Percentiles rank a stretch among this genome's conserved stretches.
Evolutionary conservation across 371 early-diverging fungal species (phyloP).

Genomic region (Lichtheimia ramosa): DNA sequence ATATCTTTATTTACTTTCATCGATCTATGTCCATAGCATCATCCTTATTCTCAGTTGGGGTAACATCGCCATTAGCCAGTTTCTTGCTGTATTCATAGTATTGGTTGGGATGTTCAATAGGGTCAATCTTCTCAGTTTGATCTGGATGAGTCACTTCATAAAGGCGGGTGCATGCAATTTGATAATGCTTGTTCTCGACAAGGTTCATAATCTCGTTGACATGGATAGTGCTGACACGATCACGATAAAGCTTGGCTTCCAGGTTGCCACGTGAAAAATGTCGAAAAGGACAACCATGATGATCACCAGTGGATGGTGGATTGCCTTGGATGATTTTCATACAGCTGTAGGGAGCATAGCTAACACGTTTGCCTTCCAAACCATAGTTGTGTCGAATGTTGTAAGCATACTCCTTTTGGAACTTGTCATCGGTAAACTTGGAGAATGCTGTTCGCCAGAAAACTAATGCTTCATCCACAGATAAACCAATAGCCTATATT

Average conservation of each 20-base stretch:
- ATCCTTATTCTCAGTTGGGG: neutral
- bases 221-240: slow-evolving; percentile 51
- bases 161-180: slow-evolving; percentile 90
- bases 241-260: slow-evolving; percentile 48
- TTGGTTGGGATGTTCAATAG: slow-evolving; percentile 91
- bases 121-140: slow-evolving; percentile 46
- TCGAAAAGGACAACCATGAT: slow-evolving; percentile 97
- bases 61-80: neutral
- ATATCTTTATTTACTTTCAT: neutral
- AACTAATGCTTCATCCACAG: slow-evolving; percentile 87
- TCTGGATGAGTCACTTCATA: slow-evolving; percentile 74
- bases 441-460: slow-evolving; percentile 89
- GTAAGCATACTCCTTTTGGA: slow-evolving; percentile 93
- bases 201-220: slow-evolving; percentile 68
- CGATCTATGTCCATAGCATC: slow-evolving; percentile 14
- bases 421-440: slow-evolving; percentile 83
- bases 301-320: slow-evolving; percentile 80
- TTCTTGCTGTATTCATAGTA: slow-evolving; percentile 81
- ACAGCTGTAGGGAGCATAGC: slow-evolving; percentile 94
- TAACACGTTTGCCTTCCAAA: slow-evolving; percentile 91
- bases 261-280: slow-evolving; percentile 72
- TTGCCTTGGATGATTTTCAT: slow-evolving; percentile 82
- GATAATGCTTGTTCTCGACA: slow-evolving; percentile 80
- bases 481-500: slow-evolving; percentile 78
- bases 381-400: slow-evolving; percentile 98